Base-by-base conservation (phyloP, 106 monocot genomes). In the Vanilla planifolia region DNA sequence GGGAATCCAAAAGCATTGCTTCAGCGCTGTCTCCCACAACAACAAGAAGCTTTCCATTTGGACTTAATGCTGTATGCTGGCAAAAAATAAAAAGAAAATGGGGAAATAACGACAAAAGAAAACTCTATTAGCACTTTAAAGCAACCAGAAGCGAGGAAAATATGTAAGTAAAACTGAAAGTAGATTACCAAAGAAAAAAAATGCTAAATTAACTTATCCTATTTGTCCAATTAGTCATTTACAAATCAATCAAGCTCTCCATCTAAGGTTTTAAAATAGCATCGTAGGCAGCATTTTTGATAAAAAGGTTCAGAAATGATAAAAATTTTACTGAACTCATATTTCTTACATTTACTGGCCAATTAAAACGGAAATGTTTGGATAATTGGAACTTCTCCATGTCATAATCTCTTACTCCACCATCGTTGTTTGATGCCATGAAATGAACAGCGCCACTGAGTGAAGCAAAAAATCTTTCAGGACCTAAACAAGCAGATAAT, bases 341-440 rank as follows among this genome's bases (percentile, higher is more conserved):
- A 46, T 51, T 28, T 42, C 80, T 79, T 63, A 85, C 85, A 74
- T 85, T 85, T 10, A 85, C 92, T 32, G 86, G 83, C 86, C 86
- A 91, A 19, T 64, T 41, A 52, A 76, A 80, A 26, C 69, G 74
- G 42, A 92, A 77, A 55, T 77, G 73, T 57, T 70, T 83, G 66
- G 77, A 65, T 30, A 92, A 71, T 65, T 85, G 82, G 58, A 85
- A 86, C 47, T 65, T 86, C 62, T 91, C 85, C 90, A 91, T 77
- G 63, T 92, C 91, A 55, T 83, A 86, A 30, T 86, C 82, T 63
- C 91, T 68, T 33, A 92, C 71, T 56, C 83, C 82, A 59, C 77
- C 82, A 63, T 92, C 91, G 67, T 92, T 92, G 52, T 91, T 91
- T 30, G 90, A 86, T 44, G 90, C 85, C 82, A 91, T 61, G 66